Conservation (phyloP, 73 alveolate species). For the Paramecium caudatum region DNA sequence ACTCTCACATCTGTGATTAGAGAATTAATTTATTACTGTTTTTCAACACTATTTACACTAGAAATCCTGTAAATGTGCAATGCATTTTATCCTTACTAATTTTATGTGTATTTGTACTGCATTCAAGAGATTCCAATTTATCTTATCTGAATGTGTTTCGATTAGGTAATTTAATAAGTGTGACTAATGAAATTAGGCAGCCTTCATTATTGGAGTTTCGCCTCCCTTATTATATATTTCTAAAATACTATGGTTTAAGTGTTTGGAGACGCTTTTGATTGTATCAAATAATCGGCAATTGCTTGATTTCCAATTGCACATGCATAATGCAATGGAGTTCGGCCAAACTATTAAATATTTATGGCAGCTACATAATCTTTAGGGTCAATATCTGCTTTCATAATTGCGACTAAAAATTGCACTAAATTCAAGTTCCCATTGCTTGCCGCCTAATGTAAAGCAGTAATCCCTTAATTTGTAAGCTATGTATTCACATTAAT, state of each 20-base stretch:
- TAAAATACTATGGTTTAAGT: constrained; percentile 18
- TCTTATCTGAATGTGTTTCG: constrained; percentile 22
- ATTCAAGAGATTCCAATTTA: constrained; percentile 4
- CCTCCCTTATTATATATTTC: constrained; percentile 56
- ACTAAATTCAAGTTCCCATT: constrained; percentile 67
- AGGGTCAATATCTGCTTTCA: constrained; percentile 41
- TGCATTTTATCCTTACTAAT: constrained; percentile 24
- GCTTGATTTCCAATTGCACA: constrained; percentile 66
- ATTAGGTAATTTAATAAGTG: not conserved
- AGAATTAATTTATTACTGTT: not conserved
- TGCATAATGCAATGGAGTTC: constrained; percentile 65
- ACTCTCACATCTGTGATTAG: not conserved
- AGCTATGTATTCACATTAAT: constrained; percentile 39
- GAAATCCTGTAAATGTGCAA: constrained; percentile 10
- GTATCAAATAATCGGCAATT: constrained; percentile 59
- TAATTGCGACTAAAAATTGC: constrained; percentile 52
- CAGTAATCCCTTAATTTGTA: constrained; percentile 42
- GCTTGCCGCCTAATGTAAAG: constrained; percentile 62
- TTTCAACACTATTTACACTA: constrained; percentile 19
- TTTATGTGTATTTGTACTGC: not conserved
- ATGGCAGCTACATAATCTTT: not conserved
- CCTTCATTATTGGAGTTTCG: constrained; percentile 58
- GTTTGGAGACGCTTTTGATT: constrained; percentile 62
- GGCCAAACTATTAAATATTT: not conserved
- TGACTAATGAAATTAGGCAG: constrained; percentile 56